Conservation (phyloP, 2,329 filamentous ascomycete species). For the Alternaria sp. region DNA sequence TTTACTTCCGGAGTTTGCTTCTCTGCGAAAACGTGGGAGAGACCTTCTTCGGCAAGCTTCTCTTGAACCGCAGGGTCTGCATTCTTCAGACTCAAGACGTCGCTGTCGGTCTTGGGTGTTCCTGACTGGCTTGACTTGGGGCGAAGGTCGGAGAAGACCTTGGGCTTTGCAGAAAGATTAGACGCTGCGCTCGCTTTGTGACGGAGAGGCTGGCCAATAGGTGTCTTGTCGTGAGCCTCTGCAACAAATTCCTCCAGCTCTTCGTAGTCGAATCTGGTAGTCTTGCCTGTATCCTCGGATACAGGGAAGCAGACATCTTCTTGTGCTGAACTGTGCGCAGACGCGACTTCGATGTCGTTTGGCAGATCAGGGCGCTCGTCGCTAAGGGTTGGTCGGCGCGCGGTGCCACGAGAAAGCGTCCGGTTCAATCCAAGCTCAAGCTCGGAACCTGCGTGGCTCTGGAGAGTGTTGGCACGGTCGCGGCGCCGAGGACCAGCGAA, state of each 20-base stretch:
- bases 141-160: constrained; percentile 71
- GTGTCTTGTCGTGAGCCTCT: constrained; percentile 60
- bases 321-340: constrained; percentile 76
- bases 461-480: constrained; percentile 75
- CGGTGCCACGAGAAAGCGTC: constrained; percentile 74
- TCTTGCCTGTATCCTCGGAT: constrained; percentile 75
- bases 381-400: constrained; percentile 67
- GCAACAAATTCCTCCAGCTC: constrained; percentile 91
- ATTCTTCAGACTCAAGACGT: constrained; percentile 40
- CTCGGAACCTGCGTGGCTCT: constrained; percentile 63
- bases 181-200: constrained; percentile 48
- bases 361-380: constrained; percentile 65
- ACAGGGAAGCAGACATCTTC: constrained; percentile 90
- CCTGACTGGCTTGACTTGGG: constrained; percentile 49
- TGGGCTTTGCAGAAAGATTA: constrained; percentile 59
- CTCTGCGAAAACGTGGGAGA: constrained; percentile 47
- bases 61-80: constrained; percentile 52
- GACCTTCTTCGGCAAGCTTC: constrained; percentile 53
- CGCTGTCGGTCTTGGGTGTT: constrained; percentile 49
- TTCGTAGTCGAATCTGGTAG: constrained; percentile 89
- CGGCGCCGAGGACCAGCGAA: constrained; percentile 91
- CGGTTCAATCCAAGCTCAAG: constrained; percentile 71
- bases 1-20: constrained; percentile 56
- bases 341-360: constrained; percentile 68
- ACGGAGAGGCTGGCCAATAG: constrained; percentile 54